Evolutionary conservation across 139 green algal genomes (phyloP), one percentile per base, ranked within the genome.

Genomic region (Zygnema circumcarinatum): DNA sequence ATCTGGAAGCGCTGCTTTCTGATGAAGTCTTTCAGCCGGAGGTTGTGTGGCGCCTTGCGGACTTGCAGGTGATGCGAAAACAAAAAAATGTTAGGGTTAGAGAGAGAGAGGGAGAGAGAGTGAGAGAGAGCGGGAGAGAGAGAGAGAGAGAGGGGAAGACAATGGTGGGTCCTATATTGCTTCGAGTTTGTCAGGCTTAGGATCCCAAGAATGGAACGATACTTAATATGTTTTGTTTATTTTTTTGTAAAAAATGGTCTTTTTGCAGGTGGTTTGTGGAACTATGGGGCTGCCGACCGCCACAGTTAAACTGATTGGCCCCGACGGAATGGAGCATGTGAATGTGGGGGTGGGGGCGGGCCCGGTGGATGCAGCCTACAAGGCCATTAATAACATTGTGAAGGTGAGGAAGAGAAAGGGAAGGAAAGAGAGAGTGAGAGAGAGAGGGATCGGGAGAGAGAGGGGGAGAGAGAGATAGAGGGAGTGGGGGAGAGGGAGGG

Each of bases 341-440:
- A 87, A 90, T 32, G 92, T 94, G 2, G 93, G 92, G 29, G 94
- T 98, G 31, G 96, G 96, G 88, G 96, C 95, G 39, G 96, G 95
- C 40, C 97, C 97, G 1, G 96, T 99, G 29, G 97, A 99, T 89
- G 96, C 97, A 7, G 94, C 94, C 1, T 99, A 98, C 95, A 98
- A 98, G 92, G 92, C 92, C 22, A 88, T 94, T 69, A 90, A 94
- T 83, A 41, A n/a, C 72, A 84, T 94, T 33, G 83, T 94, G 7
- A 67, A 89, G 38, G 89, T 93, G 39, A n/a, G n/a, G n/a, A n/a
- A n/a, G n/a, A n/a, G n/a, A n/a, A n/a, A n/a, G n/a, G n/a, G n/a
- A n/a, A n/a, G n/a, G n/a, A n/a, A n/a, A n/a, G n/a, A n/a, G n/a
- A n/a, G n/a, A n/a, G n/a, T n/a, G n/a, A n/a, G n/a, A n/a, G n/a